Conservation (phyloP, 768 basidiomycete genomes). For the Kockovaella imperatae region DNA sequence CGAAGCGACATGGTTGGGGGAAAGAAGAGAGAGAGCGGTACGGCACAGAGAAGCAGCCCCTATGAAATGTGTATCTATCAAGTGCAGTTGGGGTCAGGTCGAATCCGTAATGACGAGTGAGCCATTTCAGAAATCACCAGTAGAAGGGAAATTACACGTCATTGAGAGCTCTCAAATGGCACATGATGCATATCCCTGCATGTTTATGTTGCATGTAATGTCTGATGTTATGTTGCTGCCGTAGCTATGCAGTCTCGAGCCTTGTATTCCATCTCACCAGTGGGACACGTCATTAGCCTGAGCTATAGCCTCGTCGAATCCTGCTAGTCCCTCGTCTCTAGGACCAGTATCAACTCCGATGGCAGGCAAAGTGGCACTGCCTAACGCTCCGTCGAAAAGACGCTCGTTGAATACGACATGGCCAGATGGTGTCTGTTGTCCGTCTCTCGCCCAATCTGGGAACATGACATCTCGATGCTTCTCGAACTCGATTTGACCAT, state of each 20-base stretch:
- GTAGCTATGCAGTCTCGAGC: neutral
- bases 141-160: too few relatives aligned
- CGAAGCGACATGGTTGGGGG: too few relatives aligned
- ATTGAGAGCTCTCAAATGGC: too few relatives aligned
- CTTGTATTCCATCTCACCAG: slow-evolving; percentile 7
- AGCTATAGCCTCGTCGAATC: slow-evolving; percentile 31
- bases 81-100: too few relatives aligned
- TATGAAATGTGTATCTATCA: too few relatives aligned
- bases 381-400: slow-evolving; percentile 34
- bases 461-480: too few relatives aligned
- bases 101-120: too few relatives aligned
- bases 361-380: slow-evolving; percentile 14
- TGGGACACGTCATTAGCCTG: slow-evolving; percentile 18
- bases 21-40: too few relatives aligned
- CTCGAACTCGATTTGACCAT: too few relatives aligned
- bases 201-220: neutral
- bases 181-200: neutral
- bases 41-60: too few relatives aligned
- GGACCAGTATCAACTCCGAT: neutral
- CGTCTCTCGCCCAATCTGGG: slow-evolving; percentile 16
- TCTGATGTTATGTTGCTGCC: neutral
- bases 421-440: slow-evolving; percentile 29
- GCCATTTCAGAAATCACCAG: too few relatives aligned
- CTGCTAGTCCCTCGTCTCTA: slow-evolving; percentile 22
- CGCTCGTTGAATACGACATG: slow-evolving; percentile 38